phyloP scores from a whole-genome alignment of 2,329 filamentous ascomycete genomes.

The Botryotinia convoluta region DNA sequence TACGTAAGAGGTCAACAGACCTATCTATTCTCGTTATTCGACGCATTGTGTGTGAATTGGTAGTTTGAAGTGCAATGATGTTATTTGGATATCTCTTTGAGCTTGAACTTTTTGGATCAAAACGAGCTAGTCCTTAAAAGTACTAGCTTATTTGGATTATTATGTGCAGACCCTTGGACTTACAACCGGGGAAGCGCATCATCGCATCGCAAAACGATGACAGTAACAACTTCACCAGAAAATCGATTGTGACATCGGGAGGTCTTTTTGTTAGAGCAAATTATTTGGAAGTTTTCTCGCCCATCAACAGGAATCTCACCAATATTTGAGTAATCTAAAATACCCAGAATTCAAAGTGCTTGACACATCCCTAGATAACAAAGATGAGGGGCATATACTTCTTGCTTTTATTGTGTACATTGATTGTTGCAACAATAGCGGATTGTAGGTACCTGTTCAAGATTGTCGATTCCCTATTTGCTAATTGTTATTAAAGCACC shows the following conservation, averaged over 20 bases:
- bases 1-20: conserved; percentile 34
- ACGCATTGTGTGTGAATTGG: conserved; percentile 32
- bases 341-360: background rate
- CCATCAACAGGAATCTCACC: background rate
- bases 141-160: conserved; percentile 21
- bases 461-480: background rate
- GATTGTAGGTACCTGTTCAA: conserved; percentile 30
- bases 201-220: background rate
- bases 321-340: background rate
- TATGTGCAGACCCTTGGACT: background rate
- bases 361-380: background rate
- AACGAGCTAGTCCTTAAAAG: conserved; percentile 4
- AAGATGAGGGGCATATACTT: conserved; percentile 15
- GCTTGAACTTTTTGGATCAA: conserved; percentile 24
- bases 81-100: conserved; percentile 17
- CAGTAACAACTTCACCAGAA: background rate
- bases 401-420: conserved; percentile 18
- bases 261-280: background rate
- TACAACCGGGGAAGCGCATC: conserved; percentile 6
- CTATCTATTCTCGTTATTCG: conserved; percentile 36
- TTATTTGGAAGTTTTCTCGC: background rate
- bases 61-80: conserved; percentile 6
- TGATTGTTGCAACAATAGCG: conserved; percentile 32
- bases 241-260: background rate
- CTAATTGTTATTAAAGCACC: conserved; percentile 47